Evolutionary conservation across 208 protist species (phyloP), one percentile per base, ranked within the genome.

Genomic region (Leishmania lainsoni): DNA sequence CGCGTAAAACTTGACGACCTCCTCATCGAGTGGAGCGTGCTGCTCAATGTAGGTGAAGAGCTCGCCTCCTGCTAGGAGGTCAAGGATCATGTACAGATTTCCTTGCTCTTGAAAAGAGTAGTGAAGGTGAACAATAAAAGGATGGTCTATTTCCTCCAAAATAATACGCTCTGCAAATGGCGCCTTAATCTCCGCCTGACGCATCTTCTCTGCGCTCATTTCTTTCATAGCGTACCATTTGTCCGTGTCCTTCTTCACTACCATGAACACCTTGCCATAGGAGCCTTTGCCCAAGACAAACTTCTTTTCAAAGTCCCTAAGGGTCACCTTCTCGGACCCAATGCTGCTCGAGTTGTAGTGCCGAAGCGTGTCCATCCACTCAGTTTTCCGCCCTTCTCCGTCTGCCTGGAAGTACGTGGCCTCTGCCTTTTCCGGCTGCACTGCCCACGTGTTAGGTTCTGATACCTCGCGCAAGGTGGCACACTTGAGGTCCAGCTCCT

Each of bases 101-200:
- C 92, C 91, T 52, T 92, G 86, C 32, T 95, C 99, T 85, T 99
- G 98, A 83, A 99, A 99, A 20, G 98, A 95, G 84, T 98, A 99
- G 81, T 98, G 94, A n/a, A 99, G 91, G 68, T 86, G 90, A 2
- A 99, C 97, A 72, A 99, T 95, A 80, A 98, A 99, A 42, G 97
- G 97, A 85, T 99, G 97, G 56, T 94, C 90, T 65, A 99, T 97
- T 17, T 85, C 89, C 76, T 97, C 84, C n/a, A 99, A 79, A 81
- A 99, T 98, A 56, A 88, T 87, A 70, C 97, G 96, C 85, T 99
- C 97, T 54, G 90, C 89, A 54, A 89, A 88, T 17, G 82, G 82
- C 20, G 82, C 66, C 54, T 78, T 81, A 10, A 86, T 81, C 75
- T 86, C 82, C 39, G 82, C 82, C 82, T 82, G 77, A 65, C 76